A percentile compares a stretch with the other conserved stretches of the same genome.
Conservation (phyloP, 805 yeast genomes). For the Wickerhamomyces strasburgensis region DNA sequence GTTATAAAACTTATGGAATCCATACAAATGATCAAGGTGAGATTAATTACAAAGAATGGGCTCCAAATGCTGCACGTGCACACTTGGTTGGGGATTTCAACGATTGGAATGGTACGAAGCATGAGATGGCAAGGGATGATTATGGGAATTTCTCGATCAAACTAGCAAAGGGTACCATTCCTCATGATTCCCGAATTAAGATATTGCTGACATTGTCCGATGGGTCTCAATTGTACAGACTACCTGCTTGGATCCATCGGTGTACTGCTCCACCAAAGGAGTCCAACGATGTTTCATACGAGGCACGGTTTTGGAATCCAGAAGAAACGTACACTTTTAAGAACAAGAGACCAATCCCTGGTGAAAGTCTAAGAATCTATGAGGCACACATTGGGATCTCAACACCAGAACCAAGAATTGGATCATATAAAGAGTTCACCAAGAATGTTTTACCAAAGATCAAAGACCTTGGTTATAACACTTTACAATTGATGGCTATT, state of each 20-base stretch:
- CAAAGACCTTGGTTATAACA: conserved; percentile 80
- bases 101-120: conserved; percentile 60
- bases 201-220: conserved; percentile 58
- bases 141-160: conserved; percentile 67
- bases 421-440: conserved; percentile 83
- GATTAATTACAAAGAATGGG: conserved; percentile 74
- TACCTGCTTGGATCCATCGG: conserved; percentile 86
- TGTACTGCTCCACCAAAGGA: conserved; percentile 72
- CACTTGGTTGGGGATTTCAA: conserved; percentile 91
- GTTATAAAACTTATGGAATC: conserved; percentile 74
- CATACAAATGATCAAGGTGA: conserved; percentile 46
- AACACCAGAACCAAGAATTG: conserved; percentile 80
- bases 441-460: conserved; percentile 76
- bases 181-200: conserved; percentile 78
- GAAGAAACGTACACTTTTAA: conserved; percentile 41
- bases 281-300: conserved; percentile 49
- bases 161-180: conserved; percentile 65
- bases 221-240: conserved; percentile 69
- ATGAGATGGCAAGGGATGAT: conserved; percentile 54
- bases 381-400: conserved; percentile 97
- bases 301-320: conserved; percentile 94
- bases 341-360: conserved; percentile 54
- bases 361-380: conserved; percentile 62
- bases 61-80: conserved; percentile 79
- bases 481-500: conserved; percentile 93